These are phyloP conservation scores for Elsinoe fawcettii DNA, from an alignment of 2,329 filamentous ascomycete species.

Conservation along the genomic window DNA sequence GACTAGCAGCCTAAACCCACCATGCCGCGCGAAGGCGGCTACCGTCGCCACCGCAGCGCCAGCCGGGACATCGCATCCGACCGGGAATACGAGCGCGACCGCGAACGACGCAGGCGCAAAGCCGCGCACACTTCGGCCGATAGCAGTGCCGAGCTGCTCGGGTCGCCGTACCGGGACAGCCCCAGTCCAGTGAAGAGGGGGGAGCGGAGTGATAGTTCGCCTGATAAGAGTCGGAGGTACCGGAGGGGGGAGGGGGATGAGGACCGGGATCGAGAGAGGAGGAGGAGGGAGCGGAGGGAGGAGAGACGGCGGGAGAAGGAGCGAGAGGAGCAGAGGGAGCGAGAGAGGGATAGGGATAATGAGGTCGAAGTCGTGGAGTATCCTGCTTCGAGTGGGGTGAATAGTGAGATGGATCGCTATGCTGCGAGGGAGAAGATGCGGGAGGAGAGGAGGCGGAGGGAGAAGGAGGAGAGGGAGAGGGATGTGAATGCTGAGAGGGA, in stretches of 20 bases:
- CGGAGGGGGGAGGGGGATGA: conserved; percentile 20
- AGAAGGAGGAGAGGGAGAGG: conserved; percentile 20
- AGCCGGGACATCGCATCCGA: not conserved
- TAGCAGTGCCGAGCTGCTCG: conserved; percentile 12
- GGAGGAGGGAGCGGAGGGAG: conserved; percentile 35
- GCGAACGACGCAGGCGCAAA: conserved; percentile 19
- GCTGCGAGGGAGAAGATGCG: not conserved
- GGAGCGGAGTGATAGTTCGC: conserved; percentile 21
- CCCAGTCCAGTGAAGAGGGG: conserved; percentile 18
- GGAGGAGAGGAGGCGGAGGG: conserved; percentile 21
- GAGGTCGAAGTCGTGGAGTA: conserved; percentile 12
- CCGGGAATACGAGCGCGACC: conserved; percentile 21
- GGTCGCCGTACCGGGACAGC: not conserved
- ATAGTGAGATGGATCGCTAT: conserved; percentile 9
- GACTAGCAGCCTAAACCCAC: too few species aligned
- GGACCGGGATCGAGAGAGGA: conserved; percentile 26
- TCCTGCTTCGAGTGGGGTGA: conserved; percentile 3
- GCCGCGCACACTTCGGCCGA: conserved; percentile 1
- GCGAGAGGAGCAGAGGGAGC: not conserved
- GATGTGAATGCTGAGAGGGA: conserved; percentile 19
- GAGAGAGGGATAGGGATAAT: conserved; percentile 19
- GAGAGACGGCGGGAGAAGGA: conserved; percentile 22
- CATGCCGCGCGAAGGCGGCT: conserved; percentile 9
- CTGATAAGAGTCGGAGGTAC: conserved; percentile 29
- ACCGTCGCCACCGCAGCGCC: not conserved